Percentiles rank a stretch among this genome's conserved stretches.
Evolutionary conservation across 1,284 basidiomycete genomes (phyloP).

Genomic region (Trichosporon sp.): DNA sequence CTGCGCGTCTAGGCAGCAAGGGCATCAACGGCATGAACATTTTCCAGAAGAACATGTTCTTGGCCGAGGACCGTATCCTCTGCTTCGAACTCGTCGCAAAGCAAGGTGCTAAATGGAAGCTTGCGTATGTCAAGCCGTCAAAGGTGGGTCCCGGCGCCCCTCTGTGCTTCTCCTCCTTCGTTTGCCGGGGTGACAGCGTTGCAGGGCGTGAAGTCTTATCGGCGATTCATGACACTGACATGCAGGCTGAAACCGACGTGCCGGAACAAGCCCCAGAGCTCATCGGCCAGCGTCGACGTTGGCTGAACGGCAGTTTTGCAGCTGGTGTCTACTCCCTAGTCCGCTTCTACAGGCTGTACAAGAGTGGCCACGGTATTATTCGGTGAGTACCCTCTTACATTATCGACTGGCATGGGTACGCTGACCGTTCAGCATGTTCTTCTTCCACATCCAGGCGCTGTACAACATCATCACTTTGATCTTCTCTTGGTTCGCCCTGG

Average conservation of each 20-base stretch:
- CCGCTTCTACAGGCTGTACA: conserved; percentile 88
- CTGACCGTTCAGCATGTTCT: conserved; percentile 63
- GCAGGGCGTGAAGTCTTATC: no score
- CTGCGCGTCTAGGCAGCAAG: conserved; percentile 84
- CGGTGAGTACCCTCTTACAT: conserved; percentile 34
- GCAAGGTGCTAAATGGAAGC: conserved; percentile 73
- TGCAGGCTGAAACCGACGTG: conserved; percentile 57
- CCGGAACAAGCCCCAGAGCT: conserved; percentile 76
- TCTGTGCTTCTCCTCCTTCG: no score
- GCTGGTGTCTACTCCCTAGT: conserved; percentile 94
- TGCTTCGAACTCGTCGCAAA: conserved; percentile 97
- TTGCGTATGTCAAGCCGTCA: conserved; percentile 90
- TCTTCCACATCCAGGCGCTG: conserved; percentile 87
- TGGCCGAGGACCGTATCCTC: conserved; percentile 90
- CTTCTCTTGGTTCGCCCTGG: conserved; percentile 87
- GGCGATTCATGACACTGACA: not conserved
- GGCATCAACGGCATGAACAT: conserved; percentile 97
- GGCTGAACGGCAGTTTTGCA: conserved; percentile 96
- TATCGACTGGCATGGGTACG: no score
- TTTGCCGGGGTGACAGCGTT: no score
- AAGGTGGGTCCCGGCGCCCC: conserved; percentile 55
- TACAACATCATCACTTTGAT: conserved; percentile 72
- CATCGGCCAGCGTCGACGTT: conserved; percentile 87
- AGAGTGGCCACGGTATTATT: conserved; percentile 71
- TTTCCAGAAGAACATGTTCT: conserved; percentile 77